Percentiles rank a stretch among this genome's conserved stretches.
Evolutionary conservation across 768 basidiomycete species (phyloP).

Genomic region (Pholiota conissans): DNA sequence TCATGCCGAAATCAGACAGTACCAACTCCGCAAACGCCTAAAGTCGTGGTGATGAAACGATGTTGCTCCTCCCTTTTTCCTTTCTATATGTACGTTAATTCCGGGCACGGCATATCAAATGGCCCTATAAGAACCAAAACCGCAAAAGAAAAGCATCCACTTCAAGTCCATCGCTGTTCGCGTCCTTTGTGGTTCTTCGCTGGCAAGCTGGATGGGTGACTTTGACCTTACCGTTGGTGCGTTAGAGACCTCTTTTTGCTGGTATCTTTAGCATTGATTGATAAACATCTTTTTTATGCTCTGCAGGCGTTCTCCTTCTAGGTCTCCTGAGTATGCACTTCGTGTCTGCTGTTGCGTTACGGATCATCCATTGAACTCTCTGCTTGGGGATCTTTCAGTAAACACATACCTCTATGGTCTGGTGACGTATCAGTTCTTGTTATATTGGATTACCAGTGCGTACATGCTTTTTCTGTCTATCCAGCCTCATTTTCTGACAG

Average conservation of each 20-base stretch:
- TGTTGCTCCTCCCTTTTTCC: background rate
- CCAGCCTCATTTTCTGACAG: background rate
- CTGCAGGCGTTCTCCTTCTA: constrained; percentile 30
- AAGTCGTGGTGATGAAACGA: background rate
- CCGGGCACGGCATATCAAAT: background rate
- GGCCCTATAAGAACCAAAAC: background rate
- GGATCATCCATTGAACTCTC: background rate
- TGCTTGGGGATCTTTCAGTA: constrained; percentile 11
- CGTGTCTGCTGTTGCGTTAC: background rate
- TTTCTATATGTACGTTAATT: background rate
- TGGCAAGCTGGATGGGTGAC: constrained; percentile 21
- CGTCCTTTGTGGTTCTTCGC: background rate
- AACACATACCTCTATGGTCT: constrained; percentile 41
- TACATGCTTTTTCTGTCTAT: constrained; percentile 2
- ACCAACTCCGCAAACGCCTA: background rate
- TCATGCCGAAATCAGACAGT: background rate
- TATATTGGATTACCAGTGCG: constrained; percentile 35
- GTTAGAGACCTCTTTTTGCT: background rate
- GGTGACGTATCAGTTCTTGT: constrained; percentile 40
- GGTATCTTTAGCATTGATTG: background rate
- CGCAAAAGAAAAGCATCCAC: background rate
- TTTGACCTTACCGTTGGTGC: constrained; percentile 31
- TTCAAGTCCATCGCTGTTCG: background rate
- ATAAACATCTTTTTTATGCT: background rate
- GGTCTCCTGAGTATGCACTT: constrained; percentile 28